Conservation (phyloP, 2,329 filamentous ascomycete genomes). For the Tolypocladium pustulatum region DNA sequence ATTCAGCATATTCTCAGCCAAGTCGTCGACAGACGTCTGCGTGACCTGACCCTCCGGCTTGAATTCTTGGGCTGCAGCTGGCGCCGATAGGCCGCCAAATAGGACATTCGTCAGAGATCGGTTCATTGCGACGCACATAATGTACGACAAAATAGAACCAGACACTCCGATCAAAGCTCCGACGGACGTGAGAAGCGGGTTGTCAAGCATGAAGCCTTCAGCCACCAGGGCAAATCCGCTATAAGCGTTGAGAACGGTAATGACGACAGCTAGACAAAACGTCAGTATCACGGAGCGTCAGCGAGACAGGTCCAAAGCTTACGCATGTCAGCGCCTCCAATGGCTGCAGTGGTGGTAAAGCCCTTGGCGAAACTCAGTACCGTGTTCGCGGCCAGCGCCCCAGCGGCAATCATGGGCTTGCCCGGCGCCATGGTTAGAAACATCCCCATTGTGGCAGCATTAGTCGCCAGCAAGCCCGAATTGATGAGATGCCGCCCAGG, state of each 20-base stretch:
- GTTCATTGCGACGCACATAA: conserved; percentile 87
- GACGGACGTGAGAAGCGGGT: conserved; percentile 73
- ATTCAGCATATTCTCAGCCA: conserved; percentile 62
- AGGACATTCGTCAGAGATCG: conserved; percentile 79
- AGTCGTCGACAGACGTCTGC: conserved; percentile 70
- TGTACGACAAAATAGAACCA: conserved; percentile 80
- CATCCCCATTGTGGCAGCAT: conserved; percentile 72
- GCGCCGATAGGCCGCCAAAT: conserved; percentile 60
- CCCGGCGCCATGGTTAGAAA: conserved; percentile 76
- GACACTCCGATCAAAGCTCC: conserved; percentile 82
- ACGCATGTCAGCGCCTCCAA: conserved; percentile 90
- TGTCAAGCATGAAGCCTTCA: conserved; percentile 86
- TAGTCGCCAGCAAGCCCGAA: conserved; percentile 60
- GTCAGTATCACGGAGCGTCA: conserved; percentile 4
- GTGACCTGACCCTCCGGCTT: conserved; percentile 75
- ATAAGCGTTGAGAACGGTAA: conserved; percentile 84
- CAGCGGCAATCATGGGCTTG: conserved; percentile 67
- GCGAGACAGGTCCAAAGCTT: conserved; percentile 10
- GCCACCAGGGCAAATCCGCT: conserved; percentile 84
- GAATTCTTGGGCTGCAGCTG: conserved; percentile 47
- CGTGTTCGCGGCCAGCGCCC: conserved; percentile 66
- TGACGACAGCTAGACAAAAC: conserved; percentile 53
- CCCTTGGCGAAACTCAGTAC: conserved; percentile 75
- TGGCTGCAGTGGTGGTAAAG: conserved; percentile 77
- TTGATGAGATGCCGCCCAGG: conserved; percentile 71